phyloP scores from a whole-genome alignment of 345 rosid species.

The Clarkia xantiana region DNA sequence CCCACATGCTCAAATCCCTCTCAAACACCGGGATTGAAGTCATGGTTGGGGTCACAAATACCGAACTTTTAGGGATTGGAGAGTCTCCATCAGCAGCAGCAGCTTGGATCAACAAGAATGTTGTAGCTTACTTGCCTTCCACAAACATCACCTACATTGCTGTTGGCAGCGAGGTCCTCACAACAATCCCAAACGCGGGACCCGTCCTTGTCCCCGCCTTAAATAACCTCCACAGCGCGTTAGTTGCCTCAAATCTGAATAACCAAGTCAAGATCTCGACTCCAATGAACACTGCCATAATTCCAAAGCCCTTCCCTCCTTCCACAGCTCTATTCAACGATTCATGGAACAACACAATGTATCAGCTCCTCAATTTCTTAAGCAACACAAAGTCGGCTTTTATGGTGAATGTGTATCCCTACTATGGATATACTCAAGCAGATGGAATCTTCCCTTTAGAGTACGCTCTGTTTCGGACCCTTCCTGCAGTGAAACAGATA shows the following conservation, averaged over 20 bases:
- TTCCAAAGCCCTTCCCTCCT: conserved; percentile 72
- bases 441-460: conserved; percentile 78
- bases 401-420: conserved; percentile 78
- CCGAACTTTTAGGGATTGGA: conserved; percentile 24
- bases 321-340: conserved; percentile 55
- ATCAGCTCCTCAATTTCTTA: conserved; percentile 49
- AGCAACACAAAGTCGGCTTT: conserved; percentile 65
- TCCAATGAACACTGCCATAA: conserved; percentile 71
- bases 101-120: conserved; percentile 23
- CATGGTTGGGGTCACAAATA: conserved; percentile 21
- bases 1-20: conserved; percentile 23
- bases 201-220: conserved; percentile 56
- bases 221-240: conserved; percentile 63
- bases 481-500: conserved; percentile 75
- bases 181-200: conserved; percentile 1
- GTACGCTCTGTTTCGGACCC: conserved; percentile 55
- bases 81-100: conserved; percentile 24
- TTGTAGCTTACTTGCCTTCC: conserved; percentile 21
- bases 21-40: conserved; percentile 22
- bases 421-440: conserved; percentile 51
- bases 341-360: conserved; percentile 41
- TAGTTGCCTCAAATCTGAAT: conserved; percentile 46
- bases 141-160: conserved; percentile 30
- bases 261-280: conserved; percentile 80
- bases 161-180: conserved; percentile 30